Evolutionary conservation across 495 filamentous ascomycete species (phyloP).

Genomic region (Trichoderma asperelloides): DNA sequence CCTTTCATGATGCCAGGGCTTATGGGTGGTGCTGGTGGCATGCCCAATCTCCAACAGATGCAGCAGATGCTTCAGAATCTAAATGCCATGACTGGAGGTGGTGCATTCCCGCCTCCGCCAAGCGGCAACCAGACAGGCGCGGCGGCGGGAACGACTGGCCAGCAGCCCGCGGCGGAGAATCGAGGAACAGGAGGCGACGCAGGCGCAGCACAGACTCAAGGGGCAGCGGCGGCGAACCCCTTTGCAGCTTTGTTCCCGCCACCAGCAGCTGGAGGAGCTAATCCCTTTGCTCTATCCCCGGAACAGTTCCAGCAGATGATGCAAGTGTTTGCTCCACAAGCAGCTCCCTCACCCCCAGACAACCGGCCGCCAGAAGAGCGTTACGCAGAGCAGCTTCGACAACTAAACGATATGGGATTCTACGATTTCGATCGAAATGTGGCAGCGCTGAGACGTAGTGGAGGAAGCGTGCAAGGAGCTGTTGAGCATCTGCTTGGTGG

Average conservation of each 20-base stretch:
- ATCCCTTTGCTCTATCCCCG: constrained; percentile 18
- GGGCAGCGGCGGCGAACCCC: constrained; percentile 29
- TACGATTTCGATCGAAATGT: constrained; percentile 94
- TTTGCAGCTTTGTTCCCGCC: constrained; percentile 33
- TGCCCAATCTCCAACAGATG: background rate
- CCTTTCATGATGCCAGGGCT: background rate
- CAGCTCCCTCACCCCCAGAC: constrained; percentile 54
- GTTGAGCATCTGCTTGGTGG: constrained; percentile 63
- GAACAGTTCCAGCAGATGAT: constrained; percentile 42
- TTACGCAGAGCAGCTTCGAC: constrained; percentile 81
- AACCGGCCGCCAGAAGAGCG: constrained; percentile 86
- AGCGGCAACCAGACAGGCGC: background rate
- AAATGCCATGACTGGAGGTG: background rate
- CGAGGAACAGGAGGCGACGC: background rate
- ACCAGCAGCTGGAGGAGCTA: constrained; percentile 13
- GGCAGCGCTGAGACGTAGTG: constrained; percentile 74
- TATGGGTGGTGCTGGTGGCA: background rate
- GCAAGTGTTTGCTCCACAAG: constrained; percentile 21
- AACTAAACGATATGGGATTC: constrained; percentile 98
- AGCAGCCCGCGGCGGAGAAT: background rate
- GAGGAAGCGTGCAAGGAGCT: constrained; percentile 91
- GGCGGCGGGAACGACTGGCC: background rate
- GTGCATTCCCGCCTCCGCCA: background rate
- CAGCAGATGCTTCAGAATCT: background rate
- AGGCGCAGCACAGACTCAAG: constrained; percentile 27